Evolutionary conservation across 78 protist species (phyloP), one percentile per base, ranked within the genome.

Genomic region (Trichosphaerium sp.): DNA sequence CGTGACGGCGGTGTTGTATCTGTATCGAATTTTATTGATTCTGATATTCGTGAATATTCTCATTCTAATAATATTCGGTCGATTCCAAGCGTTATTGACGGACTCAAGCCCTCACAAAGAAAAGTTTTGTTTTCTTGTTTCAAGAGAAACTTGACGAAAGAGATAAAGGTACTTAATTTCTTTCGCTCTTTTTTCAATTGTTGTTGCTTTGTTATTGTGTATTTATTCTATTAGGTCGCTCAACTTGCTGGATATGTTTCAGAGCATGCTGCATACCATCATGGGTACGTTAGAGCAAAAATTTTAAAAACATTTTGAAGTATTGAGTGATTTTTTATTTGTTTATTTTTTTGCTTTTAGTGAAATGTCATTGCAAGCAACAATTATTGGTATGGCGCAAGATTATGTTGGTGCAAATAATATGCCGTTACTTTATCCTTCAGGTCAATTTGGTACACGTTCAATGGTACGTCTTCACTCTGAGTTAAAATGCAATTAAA

Each of bases 251-350:
- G n/a, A n/a, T n/a, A n/a, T n/a, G n/a, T n/a, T n/a, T n/a, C n/a
- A n/a, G n/a, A n/a, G n/a, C 89, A 86, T 38, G 44, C 94, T 0
- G 97, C 99, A 5, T 98, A 98, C 85, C 99, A 97, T 71, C 99
- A 98, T 75, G 99, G 99, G 29, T 99, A 98, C 72, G 37, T 0
- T 23, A 29, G 76, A 10, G n/a, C n/a, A n/a, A n/a, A n/a, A n/a
- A n/a, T n/a, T n/a, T n/a, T n/a, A n/a, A n/a, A n/a, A n/a, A n/a
- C n/a, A n/a, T n/a, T n/a, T n/a, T n/a, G n/a, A n/a, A n/a, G n/a
- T n/a, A n/a, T n/a, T n/a, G n/a, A n/a, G n/a, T n/a, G n/a, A n/a
- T n/a, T n/a, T n/a, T n/a, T n/a, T n/a, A n/a, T n/a, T n/a, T n/a
- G n/a, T n/a, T n/a, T n/a, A n/a, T n/a, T n/a, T n/a, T n/a, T n/a